phyloP scores from a whole-genome alignment of 345 rosid species.

The Ailanthus altissimus region DNA sequence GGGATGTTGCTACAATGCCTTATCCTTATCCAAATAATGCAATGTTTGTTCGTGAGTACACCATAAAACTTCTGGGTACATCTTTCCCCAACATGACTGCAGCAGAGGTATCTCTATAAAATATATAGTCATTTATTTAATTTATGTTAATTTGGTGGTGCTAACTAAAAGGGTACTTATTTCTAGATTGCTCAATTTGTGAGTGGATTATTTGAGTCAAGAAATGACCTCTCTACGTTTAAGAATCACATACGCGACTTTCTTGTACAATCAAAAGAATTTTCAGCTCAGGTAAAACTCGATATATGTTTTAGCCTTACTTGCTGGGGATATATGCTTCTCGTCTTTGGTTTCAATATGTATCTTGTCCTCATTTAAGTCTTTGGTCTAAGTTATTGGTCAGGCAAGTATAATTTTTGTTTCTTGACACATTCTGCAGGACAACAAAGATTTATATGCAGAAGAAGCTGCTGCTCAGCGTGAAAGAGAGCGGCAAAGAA shows the following conservation, averaged over 20 bases:
- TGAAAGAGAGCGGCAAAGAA: conserved; percentile 68
- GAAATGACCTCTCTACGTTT: conserved; percentile 73
- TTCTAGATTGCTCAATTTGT: conserved; percentile 90
- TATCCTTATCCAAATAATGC: conserved; percentile 77
- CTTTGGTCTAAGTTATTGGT: background rate
- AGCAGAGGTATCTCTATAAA: conserved; percentile 54
- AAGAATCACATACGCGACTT: conserved; percentile 93
- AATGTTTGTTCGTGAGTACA: conserved; percentile 82
- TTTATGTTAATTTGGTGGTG: background rate
- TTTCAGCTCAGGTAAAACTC: conserved; percentile 69
- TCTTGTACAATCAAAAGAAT: conserved; percentile 85
- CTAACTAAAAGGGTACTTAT: conserved; percentile 18
- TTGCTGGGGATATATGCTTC: background rate
- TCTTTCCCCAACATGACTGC: conserved; percentile 97
- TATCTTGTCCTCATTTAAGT: background rate
- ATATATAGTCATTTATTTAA: background rate
- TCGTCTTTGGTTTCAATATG: background rate
- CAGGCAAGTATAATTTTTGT: background rate
- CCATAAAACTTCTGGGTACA: conserved; percentile 84
- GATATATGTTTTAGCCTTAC: background rate
- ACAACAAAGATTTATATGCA: conserved; percentile 77
- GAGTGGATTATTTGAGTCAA: conserved; percentile 77
- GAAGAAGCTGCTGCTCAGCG: conserved; percentile 80
- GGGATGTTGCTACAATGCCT: conserved; percentile 80
- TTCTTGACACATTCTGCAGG: conserved; percentile 37